Conservation (phyloP, 371 early-diverging fungal genomes). For the Saksenaea oblongispora region DNA sequence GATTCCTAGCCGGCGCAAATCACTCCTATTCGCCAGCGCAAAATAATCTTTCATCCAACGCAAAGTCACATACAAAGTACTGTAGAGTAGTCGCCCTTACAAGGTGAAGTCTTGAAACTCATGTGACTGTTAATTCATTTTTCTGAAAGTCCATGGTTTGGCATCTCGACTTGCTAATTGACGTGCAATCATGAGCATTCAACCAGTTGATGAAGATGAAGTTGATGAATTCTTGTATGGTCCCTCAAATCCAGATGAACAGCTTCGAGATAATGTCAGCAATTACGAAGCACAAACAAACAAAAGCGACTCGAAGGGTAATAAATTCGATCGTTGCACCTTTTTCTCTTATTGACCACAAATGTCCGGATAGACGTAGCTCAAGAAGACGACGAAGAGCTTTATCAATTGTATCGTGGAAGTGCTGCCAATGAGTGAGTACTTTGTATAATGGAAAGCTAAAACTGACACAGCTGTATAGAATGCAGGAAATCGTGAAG, state of each 20-base stretch:
- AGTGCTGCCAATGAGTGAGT: constrained; percentile 27
- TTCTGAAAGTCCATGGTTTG: too few relatives aligned
- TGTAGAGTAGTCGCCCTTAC: too few relatives aligned
- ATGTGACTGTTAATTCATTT: too few relatives aligned
- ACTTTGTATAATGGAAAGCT: background rate
- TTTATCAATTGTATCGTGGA: constrained; percentile 20
- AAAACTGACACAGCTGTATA: background rate
- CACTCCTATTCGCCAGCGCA: too few relatives aligned
- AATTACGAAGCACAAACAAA: constrained; percentile 5
- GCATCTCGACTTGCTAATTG: too few relatives aligned
- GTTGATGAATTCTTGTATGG: constrained; percentile 35
- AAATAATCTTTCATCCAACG: too few relatives aligned
- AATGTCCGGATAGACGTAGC: background rate
- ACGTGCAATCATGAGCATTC: background rate
- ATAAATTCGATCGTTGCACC: background rate
- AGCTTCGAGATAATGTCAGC: constrained; percentile 1
- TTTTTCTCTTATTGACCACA: background rate
- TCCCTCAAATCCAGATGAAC: constrained; percentile 9
- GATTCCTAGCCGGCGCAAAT: too few relatives aligned
- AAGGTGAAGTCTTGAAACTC: too few relatives aligned
- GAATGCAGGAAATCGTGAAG: constrained; percentile 17
- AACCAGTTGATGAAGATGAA: constrained; percentile 26
- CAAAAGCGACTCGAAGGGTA: background rate
- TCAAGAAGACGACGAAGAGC: constrained; percentile 23
- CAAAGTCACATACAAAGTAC: too few relatives aligned